Conservation (phyloP, 495 filamentous ascomycete species). For the Lepidopterella palustris region DNA sequence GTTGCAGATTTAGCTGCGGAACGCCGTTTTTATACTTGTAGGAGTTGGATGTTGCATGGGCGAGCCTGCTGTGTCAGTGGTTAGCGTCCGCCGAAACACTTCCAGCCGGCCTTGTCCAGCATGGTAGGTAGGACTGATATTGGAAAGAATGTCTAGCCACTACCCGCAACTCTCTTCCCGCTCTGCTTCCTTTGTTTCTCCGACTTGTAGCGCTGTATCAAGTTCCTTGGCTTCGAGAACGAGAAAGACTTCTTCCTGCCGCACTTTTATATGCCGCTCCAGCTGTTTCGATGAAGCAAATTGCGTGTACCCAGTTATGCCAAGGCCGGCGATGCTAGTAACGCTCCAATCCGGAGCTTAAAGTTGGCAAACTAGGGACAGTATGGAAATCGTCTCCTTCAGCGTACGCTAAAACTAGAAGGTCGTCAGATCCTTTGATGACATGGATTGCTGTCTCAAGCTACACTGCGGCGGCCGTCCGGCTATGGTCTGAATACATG, state of each 20-base stretch:
- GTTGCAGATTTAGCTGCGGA: neutral
- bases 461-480: neutral
- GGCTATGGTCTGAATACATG: neutral
- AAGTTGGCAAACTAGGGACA: neutral
- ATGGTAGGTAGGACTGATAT: neutral
- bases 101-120: neutral
- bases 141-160: neutral
- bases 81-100: neutral
- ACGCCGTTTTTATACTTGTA: neutral
- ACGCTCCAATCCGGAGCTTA: neutral
- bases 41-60: neutral
- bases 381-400: neutral
- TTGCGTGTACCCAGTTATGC: neutral
- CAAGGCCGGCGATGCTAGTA: neutral
- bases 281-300: neutral
- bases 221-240: neutral
- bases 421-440: neutral
- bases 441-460: neutral
- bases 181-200: neutral
- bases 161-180: neutral
- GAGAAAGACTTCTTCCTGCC: neutral
- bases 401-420: neutral
- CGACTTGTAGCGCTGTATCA: neutral
- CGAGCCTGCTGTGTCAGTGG: neutral
- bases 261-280: neutral